Percentiles rank a stretch among this genome's conserved stretches.
Conservation (phyloP, 192 early-diverging fungal genomes). For the Backusella luteola region DNA sequence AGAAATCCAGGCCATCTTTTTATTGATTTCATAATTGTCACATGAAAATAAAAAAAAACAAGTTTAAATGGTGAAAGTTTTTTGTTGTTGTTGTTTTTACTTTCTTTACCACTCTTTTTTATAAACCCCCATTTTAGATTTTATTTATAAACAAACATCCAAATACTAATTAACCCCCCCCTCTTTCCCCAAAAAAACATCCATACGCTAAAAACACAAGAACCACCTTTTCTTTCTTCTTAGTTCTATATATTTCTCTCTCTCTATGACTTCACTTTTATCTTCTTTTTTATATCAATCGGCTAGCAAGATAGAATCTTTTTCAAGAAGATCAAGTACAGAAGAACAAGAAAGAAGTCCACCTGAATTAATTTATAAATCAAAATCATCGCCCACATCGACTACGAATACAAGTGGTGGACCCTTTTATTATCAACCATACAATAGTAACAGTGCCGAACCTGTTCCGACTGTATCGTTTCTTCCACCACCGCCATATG, state of each 20-base stretch:
- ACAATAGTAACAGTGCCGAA: neutral
- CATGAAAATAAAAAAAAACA: conserved; percentile 2
- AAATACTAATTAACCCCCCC: neutral
- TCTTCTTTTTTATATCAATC: conserved; percentile 12
- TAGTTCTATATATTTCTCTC: neutral
- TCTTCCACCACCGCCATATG: conserved; percentile 4
- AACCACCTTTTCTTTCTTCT: neutral
- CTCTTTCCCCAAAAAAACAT: neutral
- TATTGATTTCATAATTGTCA: neutral
- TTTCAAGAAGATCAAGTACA: neutral
- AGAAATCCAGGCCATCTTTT: neutral
- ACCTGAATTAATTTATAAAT: neutral
- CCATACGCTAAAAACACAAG: neutral
- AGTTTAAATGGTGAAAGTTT: neutral
- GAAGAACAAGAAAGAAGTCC: neutral
- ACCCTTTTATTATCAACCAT: neutral
- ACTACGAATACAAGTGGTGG: neutral
- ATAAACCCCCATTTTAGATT: neutral
- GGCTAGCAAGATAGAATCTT: conserved; percentile 9
- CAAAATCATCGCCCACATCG: neutral
- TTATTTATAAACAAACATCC: neutral
- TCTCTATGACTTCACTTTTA: conserved; percentile 13
- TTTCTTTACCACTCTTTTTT: neutral
- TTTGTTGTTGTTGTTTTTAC: neutral
- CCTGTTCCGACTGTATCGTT: neutral